These are phyloP conservation scores for Rhodomyrtus psidioides DNA, from an alignment of 441 rosid species.

Conservation along the genomic window DNA sequence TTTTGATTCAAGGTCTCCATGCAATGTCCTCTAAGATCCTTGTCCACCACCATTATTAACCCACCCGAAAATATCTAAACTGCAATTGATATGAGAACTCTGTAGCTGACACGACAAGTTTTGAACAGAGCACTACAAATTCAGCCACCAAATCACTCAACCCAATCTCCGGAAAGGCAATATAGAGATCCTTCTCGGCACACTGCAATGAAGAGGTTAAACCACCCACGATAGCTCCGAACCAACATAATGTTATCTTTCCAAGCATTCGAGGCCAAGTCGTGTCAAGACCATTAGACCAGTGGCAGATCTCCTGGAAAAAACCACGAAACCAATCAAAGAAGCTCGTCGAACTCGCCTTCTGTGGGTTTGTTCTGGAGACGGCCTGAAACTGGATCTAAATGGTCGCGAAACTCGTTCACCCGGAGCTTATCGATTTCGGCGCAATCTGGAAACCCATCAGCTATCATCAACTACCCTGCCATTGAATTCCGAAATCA, in stretches of 20 bases:
- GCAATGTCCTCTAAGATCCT: constrained; percentile 23
- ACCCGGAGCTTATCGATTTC: constrained; percentile 3
- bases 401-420: background rate
- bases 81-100: constrained; percentile 11
- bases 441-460: constrained; percentile 20
- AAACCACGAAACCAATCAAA: constrained; percentile 8
- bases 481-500: constrained; percentile 48
- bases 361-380: constrained; percentile 10
- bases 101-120: constrained; percentile 15
- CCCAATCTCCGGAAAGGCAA: constrained; percentile 27
- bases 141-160: constrained; percentile 45
- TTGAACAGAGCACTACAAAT: constrained; percentile 36
- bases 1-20: constrained; percentile 11
- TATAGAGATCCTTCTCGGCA: constrained; percentile 35
- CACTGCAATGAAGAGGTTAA: constrained; percentile 35
- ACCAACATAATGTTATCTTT: constrained; percentile 26
- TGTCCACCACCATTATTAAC: constrained; percentile 22
- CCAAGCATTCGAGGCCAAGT: constrained; percentile 45
- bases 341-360: constrained; percentile 5
- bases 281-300: constrained; percentile 2
- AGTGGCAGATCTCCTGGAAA: constrained; percentile 23
- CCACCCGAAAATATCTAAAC: constrained; percentile 13
- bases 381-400: background rate
- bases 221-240: constrained; percentile 9
- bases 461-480: constrained; percentile 55